Base-by-base conservation (phyloP, 768 basidiomycete genomes). In the Termitomyces sp. region DNA sequence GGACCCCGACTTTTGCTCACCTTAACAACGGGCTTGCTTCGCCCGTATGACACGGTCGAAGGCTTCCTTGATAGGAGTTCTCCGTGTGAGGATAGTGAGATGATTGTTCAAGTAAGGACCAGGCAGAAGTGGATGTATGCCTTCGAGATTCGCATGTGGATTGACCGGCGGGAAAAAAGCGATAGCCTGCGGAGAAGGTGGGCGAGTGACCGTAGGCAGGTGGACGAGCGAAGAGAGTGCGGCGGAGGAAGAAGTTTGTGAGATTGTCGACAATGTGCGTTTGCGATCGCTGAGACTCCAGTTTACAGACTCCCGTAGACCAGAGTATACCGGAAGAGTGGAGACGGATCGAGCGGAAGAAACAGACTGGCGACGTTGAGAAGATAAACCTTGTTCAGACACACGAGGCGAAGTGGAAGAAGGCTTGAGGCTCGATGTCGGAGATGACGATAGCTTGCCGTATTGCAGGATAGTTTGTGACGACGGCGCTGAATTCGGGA, bases 71-170 rank as follows among this genome's bases (percentile, higher is more conserved):
- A 91, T 73, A 24, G 90, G 88, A 53, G 80, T 83, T 52, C 86
- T 79, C 69, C 85, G 78, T 18, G 80, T 75, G 34, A 90, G 74
- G 49, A 89, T 81, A 20, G 87, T 87, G 69, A 91, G 75, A 59
- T 92, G 90, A 58, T 86, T 82, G 63, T 76, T 81, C 61, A 89
- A 69, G 67, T 90, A 91, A 44, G 89, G 88, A 3, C 82, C 80
- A 0, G 90, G 90, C 24, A 91, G 77, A 18, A 91, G 76, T 0
- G 88, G 81, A 67, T 92, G 90, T 9, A 87, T 81, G 27, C 72
- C 75, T 67, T 89, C 87, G 20, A 83, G 72, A 56, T 83, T 76
- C 24, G 74, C 73, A 50, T 79, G 76, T 18, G 82, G 77, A 57
- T 82, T 85, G n/a, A 73, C 70, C 0, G 83, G 79, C 9, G 90